Conservation (phyloP, 1,284 basidiomycete species). For the Coniferiporia weirii region DNA sequence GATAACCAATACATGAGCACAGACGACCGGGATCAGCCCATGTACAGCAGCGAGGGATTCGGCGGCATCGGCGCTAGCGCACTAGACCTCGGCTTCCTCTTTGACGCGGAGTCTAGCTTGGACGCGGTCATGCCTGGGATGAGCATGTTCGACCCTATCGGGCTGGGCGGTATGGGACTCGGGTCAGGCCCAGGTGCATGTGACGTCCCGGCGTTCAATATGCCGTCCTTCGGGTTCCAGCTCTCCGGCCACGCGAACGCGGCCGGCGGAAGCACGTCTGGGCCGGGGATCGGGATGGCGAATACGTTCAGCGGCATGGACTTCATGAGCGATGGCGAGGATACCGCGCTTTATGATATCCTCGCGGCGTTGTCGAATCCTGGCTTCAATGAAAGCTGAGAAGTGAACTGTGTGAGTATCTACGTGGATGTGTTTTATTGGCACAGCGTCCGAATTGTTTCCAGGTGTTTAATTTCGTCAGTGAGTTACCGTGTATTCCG, state of each 20-base stretch:
- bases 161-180: conserved; percentile 1
- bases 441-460: too few relatives aligned
- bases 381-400: not conserved
- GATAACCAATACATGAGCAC: conserved; percentile 4
- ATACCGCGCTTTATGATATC: not conserved
- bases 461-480: too few relatives aligned
- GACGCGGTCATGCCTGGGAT: conserved; percentile 13
- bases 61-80: too few relatives aligned
- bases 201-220: not conserved
- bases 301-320: not conserved
- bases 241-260: not conserved
- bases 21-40: not conserved
- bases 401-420: not conserved
- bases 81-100: not conserved
- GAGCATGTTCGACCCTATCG: conserved; percentile 8
- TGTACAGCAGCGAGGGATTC: not conserved
- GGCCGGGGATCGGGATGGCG: not conserved
- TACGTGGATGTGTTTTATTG: too few relatives aligned
- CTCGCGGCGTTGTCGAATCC: not conserved
- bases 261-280: not conserved
- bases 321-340: conserved; percentile 5
- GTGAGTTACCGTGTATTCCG: too few relatives aligned
- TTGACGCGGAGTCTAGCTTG: conserved; percentile 1
- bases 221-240: not conserved
- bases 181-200: not conserved